Evolutionary conservation across 305 asterid species (phyloP).

Genomic region (Andrographis paniculata): DNA sequence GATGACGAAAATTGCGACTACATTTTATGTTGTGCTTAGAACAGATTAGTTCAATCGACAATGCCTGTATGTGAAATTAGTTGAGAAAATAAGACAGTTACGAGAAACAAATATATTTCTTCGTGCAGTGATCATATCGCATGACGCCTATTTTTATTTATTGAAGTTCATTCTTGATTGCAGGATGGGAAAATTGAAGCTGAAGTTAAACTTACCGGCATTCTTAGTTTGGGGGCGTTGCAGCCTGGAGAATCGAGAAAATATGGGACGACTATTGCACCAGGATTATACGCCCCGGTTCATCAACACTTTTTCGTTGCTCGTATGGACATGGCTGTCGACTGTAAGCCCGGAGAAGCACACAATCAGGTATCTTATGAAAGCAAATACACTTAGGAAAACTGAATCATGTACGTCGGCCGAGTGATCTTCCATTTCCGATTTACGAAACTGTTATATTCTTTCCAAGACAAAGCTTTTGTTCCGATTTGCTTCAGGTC

Average conservation of each 20-base stretch:
- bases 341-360: conserved; percentile 84
- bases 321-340: conserved; percentile 96
- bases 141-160: no score
- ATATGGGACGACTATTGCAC: conserved; percentile 90
- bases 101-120: not conserved
- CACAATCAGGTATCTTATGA: conserved; percentile 60
- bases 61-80: no score
- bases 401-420: not conserved
- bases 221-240: conserved; percentile 91
- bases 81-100: not conserved
- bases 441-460: no score
- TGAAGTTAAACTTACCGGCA: conserved; percentile 92
- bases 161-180: conserved; percentile 19
- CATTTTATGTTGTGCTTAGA: no score
- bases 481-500: conserved; percentile 37
- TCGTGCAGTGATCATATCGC: not conserved
- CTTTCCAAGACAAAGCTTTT: not conserved
- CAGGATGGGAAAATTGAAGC: conserved; percentile 99
- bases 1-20: no score
- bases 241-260: conserved; percentile 85
- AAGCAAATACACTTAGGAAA: not conserved
- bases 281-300: conserved; percentile 94
- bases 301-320: conserved; percentile 98
- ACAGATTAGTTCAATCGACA: conserved; percentile 52
- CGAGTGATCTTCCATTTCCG: no score